Percentiles rank a stretch among this genome's conserved stretches.
These are phyloP conservation scores for Pezicula rhizophila DNA, from an alignment of 2,329 filamentous ascomycete species.

Conservation along the genomic window DNA sequence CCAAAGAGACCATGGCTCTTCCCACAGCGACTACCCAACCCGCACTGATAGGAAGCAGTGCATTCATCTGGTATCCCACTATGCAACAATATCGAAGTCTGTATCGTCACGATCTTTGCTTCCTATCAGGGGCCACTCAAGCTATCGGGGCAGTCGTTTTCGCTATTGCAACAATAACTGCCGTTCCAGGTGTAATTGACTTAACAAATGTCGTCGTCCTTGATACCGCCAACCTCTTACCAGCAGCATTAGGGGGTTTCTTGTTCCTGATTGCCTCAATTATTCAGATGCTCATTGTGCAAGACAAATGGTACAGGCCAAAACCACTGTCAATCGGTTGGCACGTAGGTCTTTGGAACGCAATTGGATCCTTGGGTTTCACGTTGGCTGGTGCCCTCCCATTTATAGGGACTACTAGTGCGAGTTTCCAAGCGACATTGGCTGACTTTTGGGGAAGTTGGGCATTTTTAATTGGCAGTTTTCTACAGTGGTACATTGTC, in stretches of 20 bases:
- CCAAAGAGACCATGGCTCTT: background rate
- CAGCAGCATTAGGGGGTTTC: constrained; percentile 15
- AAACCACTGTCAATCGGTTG: constrained; percentile 6
- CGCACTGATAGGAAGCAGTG: constrained; percentile 8
- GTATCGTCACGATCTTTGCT: constrained; percentile 9
- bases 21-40: constrained; percentile 2
- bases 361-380: constrained; percentile 15
- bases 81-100: constrained; percentile 5
- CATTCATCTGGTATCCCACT: constrained; percentile 14
- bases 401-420: constrained; percentile 7
- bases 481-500: constrained; percentile 18
- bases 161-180: constrained; percentile 13
- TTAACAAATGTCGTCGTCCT: constrained; percentile 6
- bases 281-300: constrained; percentile 9
- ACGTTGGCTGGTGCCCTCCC: constrained; percentile 12
- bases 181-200: constrained; percentile 13
- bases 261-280: constrained; percentile 12
- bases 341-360: constrained; percentile 13
- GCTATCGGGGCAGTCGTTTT: constrained; percentile 17
- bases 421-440: constrained; percentile 5
- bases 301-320: constrained; percentile 13
- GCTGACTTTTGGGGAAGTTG: constrained; percentile 18
- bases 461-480: constrained; percentile 14
- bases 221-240: constrained; percentile 12
- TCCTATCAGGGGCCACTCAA: constrained; percentile 9